Percentiles rank a stretch among this genome's conserved stretches.
Evolutionary conservation across 805 yeast genomes (phyloP).

Genomic region (Vanderwaltozyma yarrowii): DNA sequence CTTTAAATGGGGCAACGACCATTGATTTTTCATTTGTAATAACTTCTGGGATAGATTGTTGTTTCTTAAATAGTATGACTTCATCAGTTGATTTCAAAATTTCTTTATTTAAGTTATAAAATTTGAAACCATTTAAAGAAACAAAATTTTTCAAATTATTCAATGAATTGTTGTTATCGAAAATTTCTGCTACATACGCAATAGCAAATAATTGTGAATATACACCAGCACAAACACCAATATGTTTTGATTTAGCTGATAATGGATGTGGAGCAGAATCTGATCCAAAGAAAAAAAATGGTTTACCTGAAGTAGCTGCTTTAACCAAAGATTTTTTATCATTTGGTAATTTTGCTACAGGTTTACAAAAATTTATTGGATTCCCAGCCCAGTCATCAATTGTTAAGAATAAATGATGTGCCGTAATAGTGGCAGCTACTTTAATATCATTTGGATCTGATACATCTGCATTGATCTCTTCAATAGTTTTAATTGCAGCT

Average conservation of each 20-base stretch:
- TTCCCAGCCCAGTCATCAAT: conserved; percentile 96
- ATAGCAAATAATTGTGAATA: conserved; percentile 80
- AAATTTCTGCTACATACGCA: conserved; percentile 77
- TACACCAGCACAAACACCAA: conserved; percentile 96
- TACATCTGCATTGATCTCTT: conserved; percentile 44
- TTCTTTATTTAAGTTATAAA: conserved; percentile 49
- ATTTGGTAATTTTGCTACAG: conserved; percentile 87
- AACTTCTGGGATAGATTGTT: conserved; percentile 48
- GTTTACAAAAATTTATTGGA: conserved; percentile 92
- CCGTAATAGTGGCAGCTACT: conserved; percentile 91
- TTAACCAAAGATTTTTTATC: conserved; percentile 71
- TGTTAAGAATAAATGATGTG: conserved; percentile 83
- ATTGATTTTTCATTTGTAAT: conserved; percentile 36
- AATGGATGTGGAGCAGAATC: conserved; percentile 97
- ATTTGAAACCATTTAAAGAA: conserved; percentile 57
- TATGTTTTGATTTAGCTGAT: conserved; percentile 61
- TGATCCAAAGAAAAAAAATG: conserved; percentile 92
- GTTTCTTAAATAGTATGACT: conserved; percentile 45
- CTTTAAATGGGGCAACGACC: conserved; percentile 73
- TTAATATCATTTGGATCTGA: conserved; percentile 32
- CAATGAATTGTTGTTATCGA: conserved; percentile 54
- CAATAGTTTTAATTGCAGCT: conserved; percentile 74
- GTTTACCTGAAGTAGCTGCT: conserved; percentile 88
- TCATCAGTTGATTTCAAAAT: conserved; percentile 38
- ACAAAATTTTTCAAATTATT: conserved; percentile 67